Evolutionary conservation across 306 rosid genomes (phyloP).

Genomic region (Prunus kanzakura): DNA sequence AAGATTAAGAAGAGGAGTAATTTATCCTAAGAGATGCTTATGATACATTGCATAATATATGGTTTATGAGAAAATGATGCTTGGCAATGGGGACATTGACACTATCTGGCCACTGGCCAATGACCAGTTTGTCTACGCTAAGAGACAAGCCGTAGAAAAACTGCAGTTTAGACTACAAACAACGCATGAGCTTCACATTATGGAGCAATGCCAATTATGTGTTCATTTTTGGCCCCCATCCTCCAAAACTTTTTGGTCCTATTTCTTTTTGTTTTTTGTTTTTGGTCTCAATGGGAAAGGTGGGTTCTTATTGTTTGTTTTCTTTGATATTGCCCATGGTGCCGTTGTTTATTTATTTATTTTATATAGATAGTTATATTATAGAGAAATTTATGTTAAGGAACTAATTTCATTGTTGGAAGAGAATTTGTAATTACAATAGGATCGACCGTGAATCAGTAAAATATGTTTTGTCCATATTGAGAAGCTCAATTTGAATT

Average conservation of each 20-base stretch:
- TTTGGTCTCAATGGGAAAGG: background rate
- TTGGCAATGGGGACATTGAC: constrained; percentile 18
- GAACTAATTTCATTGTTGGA: background rate
- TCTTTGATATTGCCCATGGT: background rate
- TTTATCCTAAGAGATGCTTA: too few species aligned
- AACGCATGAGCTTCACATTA: constrained; percentile 22
- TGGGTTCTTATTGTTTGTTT: background rate
- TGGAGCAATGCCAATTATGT: constrained; percentile 2
- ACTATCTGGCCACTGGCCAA: background rate
- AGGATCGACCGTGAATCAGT: background rate
- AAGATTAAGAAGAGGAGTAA: too few species aligned
- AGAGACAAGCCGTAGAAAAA: constrained; percentile 11
- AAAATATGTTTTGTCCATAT: too few species aligned
- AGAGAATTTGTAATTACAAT: background rate
- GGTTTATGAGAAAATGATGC: background rate
- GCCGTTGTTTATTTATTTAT: background rate
- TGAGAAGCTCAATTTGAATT: too few species aligned
- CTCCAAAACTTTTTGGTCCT: background rate
- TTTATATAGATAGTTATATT: background rate
- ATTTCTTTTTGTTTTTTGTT: background rate
- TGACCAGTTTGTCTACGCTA: constrained; percentile 12
- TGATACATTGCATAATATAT: too few species aligned
- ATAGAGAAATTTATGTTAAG: background rate
- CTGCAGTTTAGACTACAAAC: constrained; percentile 8
- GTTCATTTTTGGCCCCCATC: background rate